phyloP scores from a whole-genome alignment of 75 land plant genomes.

The Selaginella moellendorffii region DNA sequence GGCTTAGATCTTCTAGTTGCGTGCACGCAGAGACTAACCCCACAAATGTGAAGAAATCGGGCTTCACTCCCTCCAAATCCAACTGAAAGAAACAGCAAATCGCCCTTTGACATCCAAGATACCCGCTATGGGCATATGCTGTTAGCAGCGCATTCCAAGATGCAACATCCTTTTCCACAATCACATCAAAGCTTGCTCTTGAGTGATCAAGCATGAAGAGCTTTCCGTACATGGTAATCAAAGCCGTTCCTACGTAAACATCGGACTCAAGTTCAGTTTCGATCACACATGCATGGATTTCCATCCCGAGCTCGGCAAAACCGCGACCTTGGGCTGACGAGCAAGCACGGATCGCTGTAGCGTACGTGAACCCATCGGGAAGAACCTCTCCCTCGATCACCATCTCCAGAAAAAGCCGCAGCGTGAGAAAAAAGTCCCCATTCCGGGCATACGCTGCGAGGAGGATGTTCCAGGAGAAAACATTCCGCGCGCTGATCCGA shows the following conservation, averaged over 20 bases:
- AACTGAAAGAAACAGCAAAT: constrained; percentile 18
- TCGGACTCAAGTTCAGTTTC: background rate
- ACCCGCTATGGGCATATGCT: constrained; percentile 18
- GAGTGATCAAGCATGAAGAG: background rate
- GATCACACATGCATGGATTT: background rate
- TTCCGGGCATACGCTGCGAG: background rate
- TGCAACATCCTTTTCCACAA: background rate
- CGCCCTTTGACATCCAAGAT: constrained; percentile 15
- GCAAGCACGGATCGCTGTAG: background rate
- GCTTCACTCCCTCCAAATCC: constrained; percentile 13
- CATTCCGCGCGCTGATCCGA: background rate
- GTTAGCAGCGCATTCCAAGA: background rate
- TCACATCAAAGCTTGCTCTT: background rate
- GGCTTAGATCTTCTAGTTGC: constrained; percentile 7
- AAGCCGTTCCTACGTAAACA: background rate
- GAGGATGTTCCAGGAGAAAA: background rate
- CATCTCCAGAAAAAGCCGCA: background rate
- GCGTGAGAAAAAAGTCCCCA: background rate
- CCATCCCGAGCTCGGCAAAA: background rate
- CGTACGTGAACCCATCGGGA: background rate
- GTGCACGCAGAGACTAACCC: constrained; percentile 31
- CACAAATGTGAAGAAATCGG: constrained; percentile 28
- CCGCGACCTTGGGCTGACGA: no score
- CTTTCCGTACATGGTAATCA: background rate
- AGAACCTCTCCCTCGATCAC: background rate